Percentiles rank a stretch among this genome's conserved stretches.
These are phyloP conservation scores for Trichomonas gallinae DNA, from an alignment of 208 protist genomes.

Conservation along the genomic window DNA sequence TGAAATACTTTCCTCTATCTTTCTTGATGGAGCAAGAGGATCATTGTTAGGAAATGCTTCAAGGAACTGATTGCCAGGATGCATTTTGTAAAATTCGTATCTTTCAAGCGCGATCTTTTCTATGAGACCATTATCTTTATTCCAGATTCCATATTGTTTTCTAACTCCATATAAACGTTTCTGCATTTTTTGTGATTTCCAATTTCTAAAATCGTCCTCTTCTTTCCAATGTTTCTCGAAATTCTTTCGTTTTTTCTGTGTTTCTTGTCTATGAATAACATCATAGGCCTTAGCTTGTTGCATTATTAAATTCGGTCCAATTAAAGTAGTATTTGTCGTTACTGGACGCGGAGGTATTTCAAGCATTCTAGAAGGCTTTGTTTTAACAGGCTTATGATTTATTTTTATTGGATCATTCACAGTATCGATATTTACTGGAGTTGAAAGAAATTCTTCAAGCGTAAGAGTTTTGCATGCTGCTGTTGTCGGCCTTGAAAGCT, in stretches of 20 bases:
- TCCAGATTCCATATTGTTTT: neutral
- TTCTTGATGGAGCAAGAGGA: neutral
- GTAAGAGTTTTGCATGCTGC: neutral
- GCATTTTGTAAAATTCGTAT: neutral
- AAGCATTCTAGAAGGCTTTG: neutral
- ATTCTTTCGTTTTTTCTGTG: neutral
- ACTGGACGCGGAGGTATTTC: neutral
- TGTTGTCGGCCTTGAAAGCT: neutral
- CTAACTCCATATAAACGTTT: neutral
- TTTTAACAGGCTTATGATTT: neutral
- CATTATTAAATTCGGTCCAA: neutral
- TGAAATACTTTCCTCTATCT: neutral
- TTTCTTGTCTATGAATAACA: neutral
- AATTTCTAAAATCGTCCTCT: neutral
- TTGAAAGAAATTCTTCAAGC: neutral
- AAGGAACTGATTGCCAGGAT: neutral
- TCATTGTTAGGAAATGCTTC: neutral
- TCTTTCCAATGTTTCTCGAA: neutral
- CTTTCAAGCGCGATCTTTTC: neutral
- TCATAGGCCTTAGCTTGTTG: neutral
- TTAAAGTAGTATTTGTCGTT: neutral
- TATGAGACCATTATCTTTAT: neutral
- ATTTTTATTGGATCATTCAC: neutral
- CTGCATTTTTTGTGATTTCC: neutral
- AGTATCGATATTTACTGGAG: neutral